These are phyloP conservation scores for Aspergillus coremiiformis DNA, from an alignment of 495 filamentous ascomycete species.

Conservation along the genomic window DNA sequence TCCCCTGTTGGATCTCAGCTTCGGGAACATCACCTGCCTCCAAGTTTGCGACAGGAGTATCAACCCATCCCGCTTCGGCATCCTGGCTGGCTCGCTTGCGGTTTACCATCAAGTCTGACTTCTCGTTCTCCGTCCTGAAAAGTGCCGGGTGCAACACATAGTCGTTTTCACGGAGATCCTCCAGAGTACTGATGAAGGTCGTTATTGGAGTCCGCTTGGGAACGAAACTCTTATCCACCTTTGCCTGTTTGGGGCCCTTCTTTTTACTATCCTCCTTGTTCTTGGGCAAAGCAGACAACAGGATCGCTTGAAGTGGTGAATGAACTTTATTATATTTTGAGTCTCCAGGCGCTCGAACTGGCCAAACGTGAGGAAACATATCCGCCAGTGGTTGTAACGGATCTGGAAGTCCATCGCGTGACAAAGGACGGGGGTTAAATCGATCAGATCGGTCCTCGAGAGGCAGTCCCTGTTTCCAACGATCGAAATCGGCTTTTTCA, in stretches of 20 bases:
- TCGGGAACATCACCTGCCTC: conserved; percentile 63
- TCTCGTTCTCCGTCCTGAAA: conserved; percentile 38
- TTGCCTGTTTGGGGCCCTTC: conserved; percentile 50
- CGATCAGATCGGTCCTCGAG: conserved; percentile 37
- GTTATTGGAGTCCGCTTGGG: conserved; percentile 72
- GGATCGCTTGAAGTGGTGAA: conserved; percentile 74
- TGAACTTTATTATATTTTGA: conserved; percentile 68
- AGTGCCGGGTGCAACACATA: conserved; percentile 74
- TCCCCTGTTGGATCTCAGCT: conserved; percentile 65
- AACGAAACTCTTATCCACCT: conserved; percentile 52
- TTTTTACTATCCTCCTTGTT: conserved; percentile 47
- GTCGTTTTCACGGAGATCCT: conserved; percentile 73
- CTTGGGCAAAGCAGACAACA: conserved; percentile 62
- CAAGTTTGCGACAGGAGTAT: conserved; percentile 59
- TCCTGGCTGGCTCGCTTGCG: conserved; percentile 38
- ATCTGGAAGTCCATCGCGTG: conserved; percentile 50
- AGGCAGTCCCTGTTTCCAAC: conserved; percentile 41
- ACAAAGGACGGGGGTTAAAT: conserved; percentile 66
- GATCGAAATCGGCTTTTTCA: conserved; percentile 28
- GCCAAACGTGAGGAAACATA: conserved; percentile 85
- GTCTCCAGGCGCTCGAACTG: conserved; percentile 77
- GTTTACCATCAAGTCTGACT: conserved; percentile 33
- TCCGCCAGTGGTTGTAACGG: conserved; percentile 64
- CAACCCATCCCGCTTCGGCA: conserved; percentile 68
- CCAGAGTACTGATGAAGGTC: conserved; percentile 58